A percentile compares a stretch with the other conserved stretches of the same genome.
phyloP scores from a whole-genome alignment of 805 yeast genomes.

The Cyberlindnera mycetangii region DNA sequence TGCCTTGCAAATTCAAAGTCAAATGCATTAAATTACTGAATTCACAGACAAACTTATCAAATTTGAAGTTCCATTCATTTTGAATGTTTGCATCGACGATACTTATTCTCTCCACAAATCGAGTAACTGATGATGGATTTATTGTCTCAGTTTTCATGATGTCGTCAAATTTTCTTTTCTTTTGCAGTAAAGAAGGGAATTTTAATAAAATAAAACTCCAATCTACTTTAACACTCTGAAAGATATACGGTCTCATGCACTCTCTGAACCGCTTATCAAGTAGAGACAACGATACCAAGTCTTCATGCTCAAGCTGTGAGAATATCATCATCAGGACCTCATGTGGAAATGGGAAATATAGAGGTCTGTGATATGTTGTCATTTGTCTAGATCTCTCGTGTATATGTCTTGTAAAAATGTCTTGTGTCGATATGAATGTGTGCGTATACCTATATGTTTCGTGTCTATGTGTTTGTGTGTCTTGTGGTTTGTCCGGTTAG shows the following conservation, averaged over 20 bases:
- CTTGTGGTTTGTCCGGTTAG: no score
- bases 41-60: conserved; percentile 23
- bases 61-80: conserved; percentile 36
- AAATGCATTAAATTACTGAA: conserved; percentile 26
- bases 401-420: background rate
- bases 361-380: background rate
- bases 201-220: conserved; percentile 20
- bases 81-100: conserved; percentile 30
- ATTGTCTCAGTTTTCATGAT: background rate
- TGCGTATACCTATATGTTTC: no score
- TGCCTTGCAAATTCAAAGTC: conserved; percentile 27
- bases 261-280: conserved; percentile 8
- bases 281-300: conserved; percentile 17
- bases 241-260: conserved; percentile 23
- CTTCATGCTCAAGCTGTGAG: conserved; percentile 16
- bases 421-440: background rate
- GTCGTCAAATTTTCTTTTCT: conserved; percentile 6
- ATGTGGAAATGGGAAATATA: conserved; percentile 18
- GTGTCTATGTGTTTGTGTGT: no score
- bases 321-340: conserved; percentile 21
- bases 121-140: background rate
- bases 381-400: background rate
- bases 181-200: conserved; percentile 5
- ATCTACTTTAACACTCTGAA: conserved; percentile 10
- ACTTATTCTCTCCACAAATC: conserved; percentile 26